These are phyloP conservation scores for Omphalotus olearius DNA, from an alignment of 1,284 basidiomycete genomes.

Conservation along the genomic window DNA sequence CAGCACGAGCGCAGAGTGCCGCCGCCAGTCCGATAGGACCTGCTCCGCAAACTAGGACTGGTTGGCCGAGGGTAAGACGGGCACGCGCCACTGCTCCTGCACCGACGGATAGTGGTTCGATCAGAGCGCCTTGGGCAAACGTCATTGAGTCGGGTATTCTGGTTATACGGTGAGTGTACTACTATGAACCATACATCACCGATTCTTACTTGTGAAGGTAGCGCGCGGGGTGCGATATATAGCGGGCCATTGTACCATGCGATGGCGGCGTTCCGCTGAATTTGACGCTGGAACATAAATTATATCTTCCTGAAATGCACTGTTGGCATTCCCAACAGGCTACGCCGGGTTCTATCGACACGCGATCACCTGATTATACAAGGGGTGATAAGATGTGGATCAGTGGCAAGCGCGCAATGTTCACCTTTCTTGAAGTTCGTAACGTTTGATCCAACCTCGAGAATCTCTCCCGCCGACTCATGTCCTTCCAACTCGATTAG, in stretches of 20 bases:
- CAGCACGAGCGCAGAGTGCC: conserved; percentile 13
- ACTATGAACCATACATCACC: neutral
- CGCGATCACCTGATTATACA: conserved; percentile 4
- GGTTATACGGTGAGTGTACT: neutral
- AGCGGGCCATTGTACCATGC: conserved; percentile 13
- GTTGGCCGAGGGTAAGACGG: conserved; percentile 9
- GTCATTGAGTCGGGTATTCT: conserved; percentile 15
- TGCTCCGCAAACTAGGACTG: conserved; percentile 15
- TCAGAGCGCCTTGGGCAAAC: conserved; percentile 13
- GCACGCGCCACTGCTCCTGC: conserved; percentile 11
- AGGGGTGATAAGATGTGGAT: neutral
- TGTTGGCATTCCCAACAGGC: conserved; percentile 14
- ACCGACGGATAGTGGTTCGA: conserved; percentile 15
- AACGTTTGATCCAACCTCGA: conserved; percentile 9
- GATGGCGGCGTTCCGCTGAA: conserved; percentile 14
- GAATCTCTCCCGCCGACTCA: conserved; percentile 13
- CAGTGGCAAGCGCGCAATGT: neutral
- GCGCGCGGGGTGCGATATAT: conserved; percentile 12
- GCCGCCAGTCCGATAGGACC: conserved; percentile 15
- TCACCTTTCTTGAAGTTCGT: conserved; percentile 9
- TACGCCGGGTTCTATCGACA: conserved; percentile 12
- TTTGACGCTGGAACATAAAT: conserved; percentile 12
- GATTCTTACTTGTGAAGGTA: conserved; percentile 11
- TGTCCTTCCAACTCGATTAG: conserved; percentile 3
- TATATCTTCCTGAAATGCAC: conserved; percentile 15